phyloP scores from a whole-genome alignment of 2,329 filamentous ascomycete genomes.

The Cylindrodendrum hubeiense region DNA sequence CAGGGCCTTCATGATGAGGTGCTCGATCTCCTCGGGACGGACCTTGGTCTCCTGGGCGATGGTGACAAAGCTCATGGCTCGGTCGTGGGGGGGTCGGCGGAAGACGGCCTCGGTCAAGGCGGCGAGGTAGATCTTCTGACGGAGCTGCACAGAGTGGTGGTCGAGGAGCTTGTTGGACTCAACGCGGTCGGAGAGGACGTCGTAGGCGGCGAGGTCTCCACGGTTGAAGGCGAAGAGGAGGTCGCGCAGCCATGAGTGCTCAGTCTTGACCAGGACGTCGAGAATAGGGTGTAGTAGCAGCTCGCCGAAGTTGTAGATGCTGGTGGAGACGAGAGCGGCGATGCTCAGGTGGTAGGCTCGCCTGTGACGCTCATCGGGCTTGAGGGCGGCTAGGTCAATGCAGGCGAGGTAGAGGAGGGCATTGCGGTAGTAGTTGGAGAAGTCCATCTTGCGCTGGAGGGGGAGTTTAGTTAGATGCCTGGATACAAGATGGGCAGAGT shows the following conservation, averaged over 20 bases:
- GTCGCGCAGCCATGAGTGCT: constrained; percentile 88
- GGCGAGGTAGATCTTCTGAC: constrained; percentile 98
- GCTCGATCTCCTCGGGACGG: constrained; percentile 91
- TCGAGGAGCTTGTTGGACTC: constrained; percentile 82
- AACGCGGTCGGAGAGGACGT: constrained; percentile 84
- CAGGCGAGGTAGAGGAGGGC: constrained; percentile 98
- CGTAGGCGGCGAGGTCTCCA: constrained; percentile 90
- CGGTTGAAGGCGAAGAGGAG: constrained; percentile 99
- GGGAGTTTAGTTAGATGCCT: constrained; percentile 5
- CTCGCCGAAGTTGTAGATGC: constrained; percentile 99
- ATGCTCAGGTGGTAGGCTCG: constrained; percentile 94
- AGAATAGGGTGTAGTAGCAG: constrained; percentile 97
- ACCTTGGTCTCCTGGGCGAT: constrained; percentile 96
- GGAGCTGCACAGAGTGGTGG: constrained; percentile 85
- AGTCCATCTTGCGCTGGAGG: constrained; percentile 80
- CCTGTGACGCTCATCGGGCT: constrained; percentile 79
- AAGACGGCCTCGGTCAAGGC: constrained; percentile 97
- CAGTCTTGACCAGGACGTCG: constrained; percentile 78
- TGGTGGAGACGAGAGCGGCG: constrained; percentile 91
- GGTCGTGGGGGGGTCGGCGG: constrained; percentile 93
- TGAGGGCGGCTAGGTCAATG: constrained; percentile 84
- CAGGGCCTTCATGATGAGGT: constrained; percentile 98
- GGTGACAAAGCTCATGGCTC: constrained; percentile 90
- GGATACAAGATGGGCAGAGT: no score
- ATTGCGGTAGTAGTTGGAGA: constrained; percentile 96